A percentile compares a stretch with the other conserved stretches of the same genome.
phyloP scores from a whole-genome alignment of 2,329 filamentous ascomycete species.

The Diaporthe eres region DNA sequence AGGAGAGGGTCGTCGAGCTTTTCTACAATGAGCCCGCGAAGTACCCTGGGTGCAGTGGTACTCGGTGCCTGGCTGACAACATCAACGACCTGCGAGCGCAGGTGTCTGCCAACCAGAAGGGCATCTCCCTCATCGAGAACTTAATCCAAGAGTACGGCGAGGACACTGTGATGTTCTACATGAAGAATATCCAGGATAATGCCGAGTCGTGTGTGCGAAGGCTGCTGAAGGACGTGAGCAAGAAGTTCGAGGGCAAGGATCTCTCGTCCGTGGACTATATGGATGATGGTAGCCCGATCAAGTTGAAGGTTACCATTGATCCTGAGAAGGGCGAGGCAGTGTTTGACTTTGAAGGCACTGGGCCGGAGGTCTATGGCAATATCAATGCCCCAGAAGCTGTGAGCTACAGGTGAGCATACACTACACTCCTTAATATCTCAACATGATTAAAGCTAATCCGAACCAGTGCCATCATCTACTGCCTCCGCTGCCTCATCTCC shows the following conservation, averaged over 20 bases:
- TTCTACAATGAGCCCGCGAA: constrained; percentile 81
- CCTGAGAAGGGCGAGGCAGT: constrained; percentile 80
- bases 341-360: constrained; percentile 84
- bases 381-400: constrained; percentile 85
- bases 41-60: constrained; percentile 83
- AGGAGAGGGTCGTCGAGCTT: constrained; percentile 79
- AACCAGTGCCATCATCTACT: constrained; percentile 84
- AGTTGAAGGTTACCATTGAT: constrained; percentile 82
- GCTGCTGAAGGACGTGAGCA: constrained; percentile 79
- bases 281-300: constrained; percentile 87
- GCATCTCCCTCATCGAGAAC: constrained; percentile 81
- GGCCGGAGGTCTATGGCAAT: constrained; percentile 81
- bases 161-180: constrained; percentile 84
- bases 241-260: constrained; percentile 77
- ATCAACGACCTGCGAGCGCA: constrained; percentile 90
- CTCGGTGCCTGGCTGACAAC: constrained; percentile 85
- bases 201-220: constrained; percentile 82
- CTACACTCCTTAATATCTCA: constrained; percentile 21
- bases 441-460: constrained; percentile 30
- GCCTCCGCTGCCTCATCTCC: constrained; percentile 82
- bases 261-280: constrained; percentile 85
- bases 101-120: constrained; percentile 88
- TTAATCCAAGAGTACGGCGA: constrained; percentile 85
- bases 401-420: constrained; percentile 67
- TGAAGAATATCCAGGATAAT: constrained; percentile 86